Conservation (phyloP, 164 flowering plant genomes). For the Magnolia sinica region DNA sequence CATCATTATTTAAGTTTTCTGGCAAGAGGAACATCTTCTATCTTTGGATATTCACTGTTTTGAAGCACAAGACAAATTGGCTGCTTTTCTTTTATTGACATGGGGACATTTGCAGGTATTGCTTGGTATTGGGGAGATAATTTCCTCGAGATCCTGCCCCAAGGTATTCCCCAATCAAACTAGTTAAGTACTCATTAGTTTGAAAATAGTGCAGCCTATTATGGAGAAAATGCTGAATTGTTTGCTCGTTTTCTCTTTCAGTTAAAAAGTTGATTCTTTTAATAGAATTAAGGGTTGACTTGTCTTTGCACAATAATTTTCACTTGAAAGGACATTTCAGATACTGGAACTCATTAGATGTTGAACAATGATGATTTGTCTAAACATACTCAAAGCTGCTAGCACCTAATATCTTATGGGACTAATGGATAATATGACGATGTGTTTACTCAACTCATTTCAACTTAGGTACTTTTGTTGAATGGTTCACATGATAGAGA, state of each 20-base stretch:
- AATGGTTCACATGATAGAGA: constrained; percentile 89
- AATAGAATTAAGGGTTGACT: neutral
- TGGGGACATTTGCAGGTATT: constrained; percentile 51
- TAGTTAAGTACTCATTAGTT: neutral
- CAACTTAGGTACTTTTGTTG: constrained; percentile 71
- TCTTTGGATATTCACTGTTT: too few species aligned
- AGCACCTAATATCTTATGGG: neutral
- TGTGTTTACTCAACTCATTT: constrained; percentile 2
- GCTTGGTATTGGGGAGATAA: constrained; percentile 80
- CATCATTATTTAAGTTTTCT: too few species aligned
- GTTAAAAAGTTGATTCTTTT: neutral
- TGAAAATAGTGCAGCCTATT: neutral
- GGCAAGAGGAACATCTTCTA: too few species aligned
- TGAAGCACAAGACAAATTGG: too few species aligned
- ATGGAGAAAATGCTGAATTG: neutral
- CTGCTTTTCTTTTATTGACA: neutral
- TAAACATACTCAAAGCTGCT: neutral
- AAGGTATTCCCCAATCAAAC: constrained; percentile 49
- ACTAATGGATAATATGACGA: neutral
- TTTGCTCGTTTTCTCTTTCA: neutral
- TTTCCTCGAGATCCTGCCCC: constrained; percentile 74
- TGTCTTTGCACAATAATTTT: neutral
- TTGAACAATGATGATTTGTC: neutral
- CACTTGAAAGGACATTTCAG: neutral
- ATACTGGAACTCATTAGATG: neutral